Evolutionary conservation across 1,139 yeast species (phyloP), one percentile per base, ranked within the genome.

Genomic region (Suhomyces guaymorum): DNA sequence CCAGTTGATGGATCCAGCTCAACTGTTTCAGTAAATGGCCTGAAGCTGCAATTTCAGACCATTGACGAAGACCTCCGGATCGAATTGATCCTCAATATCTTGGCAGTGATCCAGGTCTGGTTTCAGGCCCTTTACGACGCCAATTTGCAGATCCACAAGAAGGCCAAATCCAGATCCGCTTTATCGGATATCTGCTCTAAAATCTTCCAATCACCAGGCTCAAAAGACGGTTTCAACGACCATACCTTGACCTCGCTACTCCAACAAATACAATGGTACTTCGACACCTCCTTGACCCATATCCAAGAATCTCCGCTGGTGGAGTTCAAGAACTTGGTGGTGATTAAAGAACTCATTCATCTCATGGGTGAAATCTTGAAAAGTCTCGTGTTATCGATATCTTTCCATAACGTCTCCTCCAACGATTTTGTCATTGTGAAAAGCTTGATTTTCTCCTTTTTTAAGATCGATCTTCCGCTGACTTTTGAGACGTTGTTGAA

Each of bases 291-390:
- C 2, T 31, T 60, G 6, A 38, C 41, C 0, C 37, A 34, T 7
- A 51, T 57, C 4, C 55, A 50, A 24, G 20, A 32, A 3, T 42
- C 55, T 1, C 33, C 35, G 3, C 37, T 41, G 9, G 46, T 49
- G 2, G 47, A 47, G 13, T 52, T 53, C 34, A 33, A 41, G 4
- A 42, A 49, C 22, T 48, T 63, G 33, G 28, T 36, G 1, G 46
- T 57, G n/a, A 46, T 63, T 9, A 63, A 61, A 34, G 67, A 63
- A 27, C 40, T 53, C 4, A 49, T 67, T 7, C 46, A 46, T 15
- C 44, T 63, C 32, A 30, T 65, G 10, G 51, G 51, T 26, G 61
- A 56, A 26, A 55, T 57, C n/a, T 47, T 62, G 32, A 47, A 47
- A 24, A 33, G 55, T 5, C 35, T 59, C 5, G 52, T 41, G 33